phyloP scores from a whole-genome alignment of 768 basidiomycete species.

The Dioszegia crocea region DNA sequence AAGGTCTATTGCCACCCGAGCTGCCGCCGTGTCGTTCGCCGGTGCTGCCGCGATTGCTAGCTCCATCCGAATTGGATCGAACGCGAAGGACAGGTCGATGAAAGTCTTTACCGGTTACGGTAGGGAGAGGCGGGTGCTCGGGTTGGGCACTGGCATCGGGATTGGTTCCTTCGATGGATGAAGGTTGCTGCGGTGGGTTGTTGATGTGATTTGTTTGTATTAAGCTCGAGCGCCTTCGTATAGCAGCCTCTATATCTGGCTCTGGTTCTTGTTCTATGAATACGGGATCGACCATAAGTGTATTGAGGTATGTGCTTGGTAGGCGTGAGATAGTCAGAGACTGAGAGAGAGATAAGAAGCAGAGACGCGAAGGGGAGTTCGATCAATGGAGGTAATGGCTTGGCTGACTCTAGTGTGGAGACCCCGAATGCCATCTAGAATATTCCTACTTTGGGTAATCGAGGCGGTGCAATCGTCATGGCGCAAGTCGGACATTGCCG shows the following conservation, averaged over 20 bases:
- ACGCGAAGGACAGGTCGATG: not conserved
- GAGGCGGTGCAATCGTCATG: no score
- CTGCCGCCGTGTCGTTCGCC: not conserved
- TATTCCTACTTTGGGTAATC: no score
- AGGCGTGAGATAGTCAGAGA: not conserved
- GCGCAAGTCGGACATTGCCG: no score
- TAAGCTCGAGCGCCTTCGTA: conserved; percentile 13
- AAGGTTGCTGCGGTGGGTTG: conserved; percentile 5
- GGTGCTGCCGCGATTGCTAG: not conserved
- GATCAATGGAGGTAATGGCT: no score
- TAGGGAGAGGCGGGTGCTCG: conserved; percentile 2
- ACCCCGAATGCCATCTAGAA: no score
- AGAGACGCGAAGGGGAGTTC: not conserved
- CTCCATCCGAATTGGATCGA: not conserved
- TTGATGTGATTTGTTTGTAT: not conserved
- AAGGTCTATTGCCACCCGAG: not conserved
- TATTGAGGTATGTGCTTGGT: not conserved
- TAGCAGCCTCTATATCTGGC: conserved; percentile 30
- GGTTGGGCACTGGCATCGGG: not conserved
- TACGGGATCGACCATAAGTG: conserved; percentile 25
- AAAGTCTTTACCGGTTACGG: conserved; percentile 3
- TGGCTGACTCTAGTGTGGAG: no score
- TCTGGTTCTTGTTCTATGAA: conserved; percentile 27
- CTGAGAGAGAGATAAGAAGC: not conserved
- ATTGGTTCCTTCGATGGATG: not conserved